Conservation (phyloP, 305 asterid genomes). For the Fraxinus floribunda region DNA sequence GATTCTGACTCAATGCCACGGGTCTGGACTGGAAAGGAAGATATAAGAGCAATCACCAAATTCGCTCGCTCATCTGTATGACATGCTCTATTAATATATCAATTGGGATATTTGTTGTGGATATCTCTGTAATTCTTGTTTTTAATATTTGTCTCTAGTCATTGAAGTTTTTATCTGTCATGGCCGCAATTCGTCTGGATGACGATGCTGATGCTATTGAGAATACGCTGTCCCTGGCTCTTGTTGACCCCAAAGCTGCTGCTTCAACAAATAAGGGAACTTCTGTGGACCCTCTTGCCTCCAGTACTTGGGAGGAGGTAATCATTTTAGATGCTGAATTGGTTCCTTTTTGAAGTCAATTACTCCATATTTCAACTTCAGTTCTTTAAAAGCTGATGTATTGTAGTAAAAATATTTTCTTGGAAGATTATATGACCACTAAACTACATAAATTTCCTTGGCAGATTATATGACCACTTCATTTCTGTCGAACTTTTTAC, state of each 20-base stretch:
- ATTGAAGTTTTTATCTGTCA: constrained; percentile 80
- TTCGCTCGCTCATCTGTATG: constrained; percentile 97
- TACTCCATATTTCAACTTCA: background rate
- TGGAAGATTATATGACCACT: background rate
- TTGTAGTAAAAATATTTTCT: background rate
- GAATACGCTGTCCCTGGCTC: constrained; percentile 74
- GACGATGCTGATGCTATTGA: constrained; percentile 71
- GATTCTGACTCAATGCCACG: constrained; percentile 98
- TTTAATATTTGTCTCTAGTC: constrained; percentile 48
- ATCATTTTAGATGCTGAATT: background rate
- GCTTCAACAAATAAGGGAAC: constrained; percentile 53
- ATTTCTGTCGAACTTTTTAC: background rate
- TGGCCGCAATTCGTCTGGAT: constrained; percentile 95
- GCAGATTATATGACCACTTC: background rate
- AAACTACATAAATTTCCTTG: background rate
- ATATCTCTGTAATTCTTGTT: constrained; percentile 7
- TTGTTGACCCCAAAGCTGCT: constrained; percentile 62
- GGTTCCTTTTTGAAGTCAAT: background rate
- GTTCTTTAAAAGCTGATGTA: background rate
- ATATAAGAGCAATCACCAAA: constrained; percentile 90
- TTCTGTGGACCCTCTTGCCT: constrained; percentile 81
- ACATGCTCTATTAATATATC: constrained; percentile 19
- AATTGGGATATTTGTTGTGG: constrained; percentile 15
- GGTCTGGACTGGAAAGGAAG: constrained; percentile 99
- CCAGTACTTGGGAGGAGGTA: constrained; percentile 98